Base-by-base conservation (phyloP, 306 rosid species). In the Cucumis hystrix region DNA sequence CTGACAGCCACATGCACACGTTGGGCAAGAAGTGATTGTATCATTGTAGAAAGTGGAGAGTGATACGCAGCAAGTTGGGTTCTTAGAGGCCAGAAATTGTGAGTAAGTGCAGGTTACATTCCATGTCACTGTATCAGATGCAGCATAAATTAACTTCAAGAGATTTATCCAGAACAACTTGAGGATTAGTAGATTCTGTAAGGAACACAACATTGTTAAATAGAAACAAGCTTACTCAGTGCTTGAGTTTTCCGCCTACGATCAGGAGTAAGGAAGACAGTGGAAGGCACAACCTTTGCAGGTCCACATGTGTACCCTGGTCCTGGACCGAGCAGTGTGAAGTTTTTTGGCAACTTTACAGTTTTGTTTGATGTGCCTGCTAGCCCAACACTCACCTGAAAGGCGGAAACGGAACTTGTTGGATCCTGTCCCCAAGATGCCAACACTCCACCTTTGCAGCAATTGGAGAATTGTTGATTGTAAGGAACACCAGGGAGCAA, bases 21-120 rank as follows among this genome's bases (percentile, higher is more conserved):
- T 63, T 47, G 96, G 94, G 68, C 98, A 93, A 78, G 93, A 77
- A 41, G 89, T 87, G 84, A 93, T 87, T 58, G 90, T 82, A 13
- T 90, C 87, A 66, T 86, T 93, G 85, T 93, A 93, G 90, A 93
- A 93, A 79, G 98, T 85, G 6, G 98, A 93, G 56, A 93, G 78
- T n/a, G 98, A 93, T 80, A 93, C 97, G 51, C 98, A 93, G 66
- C 98, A 93, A 68, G 94, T 93, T 8, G 98, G 98, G 47, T 91
- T 86, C 87, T 90, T 87, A 63, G 87, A 90, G 79, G 98, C 96
- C 74, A 93, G 90, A 81, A 91, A 90, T 63, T 93, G 97, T 11
- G 98, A 93, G 60, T 93, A 93, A 57, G 98, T 93, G 55, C 98
- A 93, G 51, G 97, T 93, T 70, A 87, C 98, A 59, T 93, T 93